A percentile compares a stretch with the other conserved stretches of the same genome.
phyloP scores from a whole-genome alignment of 345 rosid genomes.

The Populus tremula region DNA sequence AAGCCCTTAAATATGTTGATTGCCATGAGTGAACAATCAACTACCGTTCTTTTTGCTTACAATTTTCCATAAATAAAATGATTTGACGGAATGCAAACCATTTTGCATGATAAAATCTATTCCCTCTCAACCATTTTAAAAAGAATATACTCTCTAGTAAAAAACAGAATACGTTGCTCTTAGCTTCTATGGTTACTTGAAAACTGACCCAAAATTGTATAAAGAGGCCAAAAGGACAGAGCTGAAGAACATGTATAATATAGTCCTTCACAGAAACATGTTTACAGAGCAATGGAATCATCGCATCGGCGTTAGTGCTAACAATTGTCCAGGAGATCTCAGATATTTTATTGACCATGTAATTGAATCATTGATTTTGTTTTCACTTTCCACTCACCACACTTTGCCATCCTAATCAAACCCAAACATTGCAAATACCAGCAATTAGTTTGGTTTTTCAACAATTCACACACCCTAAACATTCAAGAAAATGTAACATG shows the following conservation, averaged over 20 bases:
- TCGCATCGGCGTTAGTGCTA: neutral
- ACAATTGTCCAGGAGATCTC: conserved; percentile 10
- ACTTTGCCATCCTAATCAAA: conserved; percentile 17
- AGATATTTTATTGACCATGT: conserved; percentile 6
- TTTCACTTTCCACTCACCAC: conserved; percentile 5
- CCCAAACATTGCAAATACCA: conserved; percentile 12
- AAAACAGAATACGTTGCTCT: conserved; percentile 4
- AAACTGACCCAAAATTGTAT: conserved; percentile 5
- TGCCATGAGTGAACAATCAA: neutral
- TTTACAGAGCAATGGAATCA: conserved; percentile 1
- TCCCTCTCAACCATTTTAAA: neutral
- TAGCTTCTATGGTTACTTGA: conserved; percentile 4
- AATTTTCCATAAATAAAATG: neutral
- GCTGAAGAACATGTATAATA: neutral
- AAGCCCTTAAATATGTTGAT: neutral
- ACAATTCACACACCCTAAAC: conserved; percentile 11
- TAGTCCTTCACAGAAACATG: neutral
- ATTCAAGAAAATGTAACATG: conserved; percentile 21
- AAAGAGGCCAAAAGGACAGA: conserved; percentile 11
- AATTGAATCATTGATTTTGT: neutral
- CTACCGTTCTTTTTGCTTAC: neutral
- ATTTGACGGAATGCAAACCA: neutral
- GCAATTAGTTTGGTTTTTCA: conserved; percentile 1
- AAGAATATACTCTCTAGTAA: conserved; percentile 5
- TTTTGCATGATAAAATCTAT: neutral